phyloP scores from a whole-genome alignment of 1,139 yeast species.

The Scheffersomyces illinoinensis region DNA sequence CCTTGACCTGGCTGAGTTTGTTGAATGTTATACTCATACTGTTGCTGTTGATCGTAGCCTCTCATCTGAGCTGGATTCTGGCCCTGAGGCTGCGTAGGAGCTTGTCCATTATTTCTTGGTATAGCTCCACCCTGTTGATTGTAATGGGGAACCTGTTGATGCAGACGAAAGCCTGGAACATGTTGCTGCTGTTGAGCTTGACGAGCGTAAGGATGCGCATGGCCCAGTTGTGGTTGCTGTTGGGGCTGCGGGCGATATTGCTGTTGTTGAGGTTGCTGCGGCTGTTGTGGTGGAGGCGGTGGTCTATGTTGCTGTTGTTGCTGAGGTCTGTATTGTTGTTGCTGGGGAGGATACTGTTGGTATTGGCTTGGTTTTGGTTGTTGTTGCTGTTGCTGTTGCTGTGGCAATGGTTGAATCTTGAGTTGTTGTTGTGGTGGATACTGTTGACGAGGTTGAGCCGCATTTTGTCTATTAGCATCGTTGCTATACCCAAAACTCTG shows the following conservation, averaged over 20 bases:
- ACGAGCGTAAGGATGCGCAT: conserved; percentile 6
- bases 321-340: conserved; percentile 6
- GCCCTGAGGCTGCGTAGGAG: conserved; percentile 3
- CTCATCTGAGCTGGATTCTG: conserved; percentile 8
- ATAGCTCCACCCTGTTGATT: conserved; percentile 4
- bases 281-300: conserved; percentile 6
- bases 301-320: conserved; percentile 7
- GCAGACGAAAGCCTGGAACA: conserved; percentile 5
- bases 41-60: conserved; percentile 10
- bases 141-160: conserved; percentile 5
- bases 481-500: not conserved
- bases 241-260: conserved; percentile 13
- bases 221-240: conserved; percentile 4
- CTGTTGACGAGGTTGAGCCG: conserved; percentile 3
- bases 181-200: conserved; percentile 9
- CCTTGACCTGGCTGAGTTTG: conserved; percentile 13
- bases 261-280: conserved; percentile 13
- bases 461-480: conserved; percentile 1
- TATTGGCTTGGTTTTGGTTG: conserved; percentile 8
- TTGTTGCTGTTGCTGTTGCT: conserved; percentile 10
- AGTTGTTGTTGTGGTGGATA: conserved; percentile 3
- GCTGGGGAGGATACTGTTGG: conserved; percentile 4
- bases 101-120: conserved; percentile 9
- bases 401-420: not conserved
- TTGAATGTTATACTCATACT: conserved; percentile 11